Evolutionary conservation across 345 rosid species (phyloP), one percentile per base, ranked within the genome.

Genomic region (Citropsis articulata): DNA sequence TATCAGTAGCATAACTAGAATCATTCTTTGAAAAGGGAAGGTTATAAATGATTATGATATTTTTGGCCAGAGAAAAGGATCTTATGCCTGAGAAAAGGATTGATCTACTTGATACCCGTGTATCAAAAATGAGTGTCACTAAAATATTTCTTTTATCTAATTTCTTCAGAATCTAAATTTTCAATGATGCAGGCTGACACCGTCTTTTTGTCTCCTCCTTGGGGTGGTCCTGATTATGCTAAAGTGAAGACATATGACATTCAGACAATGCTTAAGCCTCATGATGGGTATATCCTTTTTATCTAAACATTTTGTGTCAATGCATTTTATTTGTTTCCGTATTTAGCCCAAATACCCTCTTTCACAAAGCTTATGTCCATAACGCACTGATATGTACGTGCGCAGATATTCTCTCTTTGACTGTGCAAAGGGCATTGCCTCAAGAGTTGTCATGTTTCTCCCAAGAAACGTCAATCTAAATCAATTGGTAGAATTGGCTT

Each of bases 221-320:
- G 99, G 97, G 99, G 99, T 6, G 98, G 98, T 57, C 99, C 98
- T 81, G 91, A 88, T 78, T 96, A 96, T 78, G 66, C 85, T 28
- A 92, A 87, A 90, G 92, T 80, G 14, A 72, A 82, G 81, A 86
- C 79, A 30, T 96, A 94, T 75, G 83, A 92, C 86, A 84, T 92
- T 72, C 90, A 77, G 85, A 93, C 93, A 40, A 92, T 94, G 99
- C 91, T 96, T 67, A 88, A 86, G 86, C 99, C 97, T 27, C 88
- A 40, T 83, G 92, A 96, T 75, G 99, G 98, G 98, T 96, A 85
- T 76, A 12, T 71, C n/a, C 69, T 40, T 59, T 71, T 45, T 66
- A n/a, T 55, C 22, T 36, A 45, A 38, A 30, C 6, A 27, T 78
- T 62, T 71, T 22, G 57, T 19, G 4, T 50, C 57, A 42, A 63